A percentile compares a stretch with the other conserved stretches of the same genome.
Conservation (phyloP, 345 rosid species). For the Rhodomyrtus tomentosa region DNA sequence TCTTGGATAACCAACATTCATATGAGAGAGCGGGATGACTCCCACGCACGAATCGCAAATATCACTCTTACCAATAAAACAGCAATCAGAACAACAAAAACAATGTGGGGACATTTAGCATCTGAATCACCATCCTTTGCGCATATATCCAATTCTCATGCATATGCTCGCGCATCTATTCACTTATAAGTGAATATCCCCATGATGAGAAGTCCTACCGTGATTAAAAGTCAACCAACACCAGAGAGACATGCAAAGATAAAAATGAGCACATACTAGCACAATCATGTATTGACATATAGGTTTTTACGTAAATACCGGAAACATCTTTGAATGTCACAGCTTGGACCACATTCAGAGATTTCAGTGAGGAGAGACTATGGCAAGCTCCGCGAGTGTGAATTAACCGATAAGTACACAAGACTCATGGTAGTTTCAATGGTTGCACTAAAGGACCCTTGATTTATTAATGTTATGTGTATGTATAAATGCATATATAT, state of each 20-base stretch:
- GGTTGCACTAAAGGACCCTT: background rate
- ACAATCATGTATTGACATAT: background rate
- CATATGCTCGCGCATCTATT: no score
- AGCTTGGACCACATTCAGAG: background rate
- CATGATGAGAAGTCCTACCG: background rate
- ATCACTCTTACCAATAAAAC: background rate
- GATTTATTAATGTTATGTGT: no score
- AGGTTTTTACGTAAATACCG: background rate
- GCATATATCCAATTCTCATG: background rate
- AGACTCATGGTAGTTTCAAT: background rate
- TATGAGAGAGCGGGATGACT: background rate
- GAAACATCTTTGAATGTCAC: background rate
- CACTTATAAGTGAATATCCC: background rate
- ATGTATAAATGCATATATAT: no score
- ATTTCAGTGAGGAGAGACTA: background rate
- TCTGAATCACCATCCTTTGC: background rate
- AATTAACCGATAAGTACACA: background rate
- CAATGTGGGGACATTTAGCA: background rate
- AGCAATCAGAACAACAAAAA: background rate
- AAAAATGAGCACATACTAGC: background rate
- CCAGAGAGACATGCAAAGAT: background rate
- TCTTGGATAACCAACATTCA: background rate
- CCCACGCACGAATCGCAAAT: background rate
- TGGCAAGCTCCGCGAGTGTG: background rate
- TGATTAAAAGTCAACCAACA: background rate